These are phyloP conservation scores for Rosa multiflora DNA, from an alignment of 306 rosid species.

Conservation along the genomic window DNA sequence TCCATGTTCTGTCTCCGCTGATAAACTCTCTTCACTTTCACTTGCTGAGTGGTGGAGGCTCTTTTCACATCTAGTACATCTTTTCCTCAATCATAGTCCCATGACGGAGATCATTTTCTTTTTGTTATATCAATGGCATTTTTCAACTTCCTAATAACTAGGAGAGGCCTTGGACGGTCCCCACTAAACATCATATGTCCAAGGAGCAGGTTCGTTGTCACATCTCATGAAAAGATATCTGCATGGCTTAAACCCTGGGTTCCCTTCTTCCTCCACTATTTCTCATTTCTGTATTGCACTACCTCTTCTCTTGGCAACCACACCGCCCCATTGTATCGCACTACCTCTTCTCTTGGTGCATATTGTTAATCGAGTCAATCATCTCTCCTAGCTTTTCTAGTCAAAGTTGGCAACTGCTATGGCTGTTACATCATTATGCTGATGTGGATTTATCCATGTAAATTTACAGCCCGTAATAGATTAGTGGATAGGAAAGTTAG, in stretches of 20 bases:
- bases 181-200: constrained; percentile 69
- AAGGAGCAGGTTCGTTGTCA: constrained; percentile 86
- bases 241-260: constrained; percentile 66
- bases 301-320: constrained; percentile 35
- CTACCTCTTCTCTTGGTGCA: no score
- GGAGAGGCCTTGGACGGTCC: constrained; percentile 64
- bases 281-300: constrained; percentile 66
- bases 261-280: constrained; percentile 76
- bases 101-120: constrained; percentile 49
- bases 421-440: no score
- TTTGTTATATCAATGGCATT: constrained; percentile 49
- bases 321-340: no score
- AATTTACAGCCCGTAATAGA: no score
- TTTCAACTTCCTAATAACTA: constrained; percentile 47
- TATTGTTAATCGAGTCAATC: no score
- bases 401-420: no score
- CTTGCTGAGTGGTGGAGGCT: constrained; percentile 51
- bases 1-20: constrained; percentile 21
- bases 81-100: constrained; percentile 73
- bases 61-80: constrained; percentile 59
- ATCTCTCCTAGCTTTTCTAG: no score
- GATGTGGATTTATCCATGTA: no score
- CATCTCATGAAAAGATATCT: constrained; percentile 75
- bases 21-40: constrained; percentile 18
- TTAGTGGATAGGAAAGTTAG: no score